Base-by-base conservation (phyloP, 2,329 filamentous ascomycete genomes). In the Juglanconis oblonga region DNA sequence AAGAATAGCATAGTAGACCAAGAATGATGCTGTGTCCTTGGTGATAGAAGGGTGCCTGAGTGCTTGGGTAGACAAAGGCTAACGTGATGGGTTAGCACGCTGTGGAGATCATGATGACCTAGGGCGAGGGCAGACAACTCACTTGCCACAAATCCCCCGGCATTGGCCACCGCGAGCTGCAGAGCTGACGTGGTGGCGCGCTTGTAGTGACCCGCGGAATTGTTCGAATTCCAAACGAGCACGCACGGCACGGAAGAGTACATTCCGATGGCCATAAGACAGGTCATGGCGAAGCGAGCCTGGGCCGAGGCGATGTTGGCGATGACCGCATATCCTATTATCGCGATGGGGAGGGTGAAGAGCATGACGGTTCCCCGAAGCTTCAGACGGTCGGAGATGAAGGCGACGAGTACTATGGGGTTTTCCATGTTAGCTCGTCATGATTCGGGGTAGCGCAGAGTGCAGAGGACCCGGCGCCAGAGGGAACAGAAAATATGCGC, bases 201-300 rank as follows among this genome's bases (percentile, higher is more conserved):
- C 70, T 90, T 90, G 68, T 89, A 90, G 68, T 90, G 87, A 0
- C 84, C 86, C 0, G 86, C 85, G 0, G 82, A 86, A 68, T 89
- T 89, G 68, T 89, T 89, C 2, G 83, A 83, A 63, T 86, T 82
- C 86, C 87, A 89, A 1, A 82, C 86, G 9, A 89, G 73, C 3
- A 88, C 81, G 17, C 81, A 83, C 0, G 87, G 86, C 0, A 88
- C 84, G 47, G 82, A 84, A 50, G 79, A 78, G 68, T 88, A 89
- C 68, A 88, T 77, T 9, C 87, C 87, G 0, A 81, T 82, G 0
- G 86, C 84, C 84, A 88, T 87, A 57, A 89, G 74, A 66, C 87
- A 87, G 0, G 86, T 88, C 84, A 88, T 88, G 44, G 79, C 85
- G 65, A 88, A 89, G 55, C 85, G 81, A 4, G 82, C 76, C 1